Evolutionary conservation across 78 protist genomes (phyloP), one percentile per base, ranked within the genome.

Genomic region (Neovahlkampfia damariscottae): DNA sequence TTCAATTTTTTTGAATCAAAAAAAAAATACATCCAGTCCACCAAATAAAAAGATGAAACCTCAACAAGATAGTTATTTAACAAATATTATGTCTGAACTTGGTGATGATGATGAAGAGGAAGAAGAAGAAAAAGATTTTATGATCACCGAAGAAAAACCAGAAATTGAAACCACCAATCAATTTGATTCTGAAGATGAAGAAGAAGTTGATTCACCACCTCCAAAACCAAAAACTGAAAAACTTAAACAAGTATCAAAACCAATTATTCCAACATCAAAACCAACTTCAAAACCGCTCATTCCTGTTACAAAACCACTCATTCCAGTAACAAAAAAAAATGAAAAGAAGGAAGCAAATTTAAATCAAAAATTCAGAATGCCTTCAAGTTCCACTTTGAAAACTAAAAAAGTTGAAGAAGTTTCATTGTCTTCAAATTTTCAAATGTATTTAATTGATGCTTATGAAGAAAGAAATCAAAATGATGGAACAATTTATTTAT

Each of bases 371-470:
- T 19, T 19, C 19, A 19, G 19, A 19, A 19, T 50, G 34, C 62
- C 62, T 19, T 50, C 62, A 50, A n/a, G 62, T 19, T 50, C 62
- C 62, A n/a, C 62, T 19, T 19, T 19, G 62, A 50, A n/a, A 50
- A 50, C 62, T n/a, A 50, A 19, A 50, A 50, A 19, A 50, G 19
- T 19, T 50, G 62, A n/a, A 19, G 19, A 50, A 50, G 62, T n/a
- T 38, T 34, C 3, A 72, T 3, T 5, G 66, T 3, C 50, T 71
- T 28, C 76, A 28, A 4, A 34, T 28, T 71, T 30, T n/a, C 27
- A 6, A 19, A 28, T 85, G 27, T 85, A 76, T 83, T 84, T 70
- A 76, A 2, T 87, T 39, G 91, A 87, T 40, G 88, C 88, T 36
- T 7, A 5, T 10, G 91, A 87, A 50, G 80, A 76, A 38, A 0